These are phyloP conservation scores for Capsaspora owczarzaki DNA, from an alignment of 78 protist species.

Conservation along the genomic window DNA sequence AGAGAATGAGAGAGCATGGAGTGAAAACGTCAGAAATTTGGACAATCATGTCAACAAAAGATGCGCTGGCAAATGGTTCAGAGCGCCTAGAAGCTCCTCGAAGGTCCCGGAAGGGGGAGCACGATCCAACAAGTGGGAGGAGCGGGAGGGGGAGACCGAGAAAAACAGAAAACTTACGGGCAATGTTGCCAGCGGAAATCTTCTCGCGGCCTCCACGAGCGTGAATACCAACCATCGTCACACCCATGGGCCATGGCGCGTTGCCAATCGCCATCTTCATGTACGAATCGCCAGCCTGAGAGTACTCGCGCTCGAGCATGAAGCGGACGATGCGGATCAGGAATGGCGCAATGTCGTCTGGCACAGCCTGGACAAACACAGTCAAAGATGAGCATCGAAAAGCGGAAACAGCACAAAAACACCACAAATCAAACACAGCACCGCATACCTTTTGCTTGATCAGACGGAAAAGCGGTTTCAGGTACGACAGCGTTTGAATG, in stretches of 20 bases:
- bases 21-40: neutral
- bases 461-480: neutral
- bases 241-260: constrained; percentile 78
- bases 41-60: neutral
- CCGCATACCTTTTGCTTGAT: neutral
- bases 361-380: neutral
- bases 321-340: constrained; percentile 22
- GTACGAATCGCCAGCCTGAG: constrained; percentile 64
- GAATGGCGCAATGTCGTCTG: constrained; percentile 21
- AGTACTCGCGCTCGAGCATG: constrained; percentile 57
- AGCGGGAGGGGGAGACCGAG: neutral
- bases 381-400: neutral
- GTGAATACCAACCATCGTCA: constrained; percentile 68
- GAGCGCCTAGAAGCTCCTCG: too few relatives aligned
- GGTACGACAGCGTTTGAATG: neutral
- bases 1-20: neutral
- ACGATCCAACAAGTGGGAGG: too few relatives aligned
- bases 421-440: neutral
- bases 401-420: neutral
- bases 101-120: too few relatives aligned
- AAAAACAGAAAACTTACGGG: neutral
- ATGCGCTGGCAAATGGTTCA: too few relatives aligned
- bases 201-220: constrained; percentile 80
- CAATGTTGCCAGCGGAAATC: constrained; percentile 49
- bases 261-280: constrained; percentile 85